These are phyloP conservation scores for Naegleria gruberi DNA, from an alignment of 208 protist species.

Conservation along the genomic window DNA sequence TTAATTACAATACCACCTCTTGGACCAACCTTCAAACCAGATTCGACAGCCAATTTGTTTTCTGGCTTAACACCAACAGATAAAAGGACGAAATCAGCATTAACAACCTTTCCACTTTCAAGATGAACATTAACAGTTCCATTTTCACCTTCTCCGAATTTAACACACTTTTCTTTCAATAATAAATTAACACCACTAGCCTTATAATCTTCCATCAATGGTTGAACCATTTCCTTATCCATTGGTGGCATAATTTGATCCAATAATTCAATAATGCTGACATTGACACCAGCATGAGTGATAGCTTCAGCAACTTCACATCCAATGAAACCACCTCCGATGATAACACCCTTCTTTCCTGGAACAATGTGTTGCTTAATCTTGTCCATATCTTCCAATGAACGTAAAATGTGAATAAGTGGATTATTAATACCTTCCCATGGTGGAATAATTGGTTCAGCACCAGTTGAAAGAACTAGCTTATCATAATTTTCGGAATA, in stretches of 20 bases:
- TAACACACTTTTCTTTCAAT: slow-evolving; percentile 31
- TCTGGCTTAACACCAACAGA: slow-evolving; percentile 47
- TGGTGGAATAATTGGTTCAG: slow-evolving; percentile 42
- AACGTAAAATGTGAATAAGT: slow-evolving; percentile 37
- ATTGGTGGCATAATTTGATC: slow-evolving; percentile 42
- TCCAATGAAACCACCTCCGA: slow-evolving; percentile 50
- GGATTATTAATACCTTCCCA: slow-evolving; percentile 37
- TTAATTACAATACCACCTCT: slow-evolving; percentile 39
- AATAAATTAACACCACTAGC: slow-evolving; percentile 34
- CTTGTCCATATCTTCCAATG: slow-evolving; percentile 36
- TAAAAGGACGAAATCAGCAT: slow-evolving; percentile 39
- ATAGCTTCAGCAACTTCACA: slow-evolving; percentile 51
- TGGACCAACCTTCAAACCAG: slow-evolving; percentile 30
- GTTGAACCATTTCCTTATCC: slow-evolving; percentile 39
- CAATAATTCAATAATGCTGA: slow-evolving; percentile 44
- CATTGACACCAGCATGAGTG: slow-evolving; percentile 21
- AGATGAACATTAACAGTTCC: not conserved
- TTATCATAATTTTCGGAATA: slow-evolving; percentile 40
- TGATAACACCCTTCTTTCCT: slow-evolving; percentile 24
- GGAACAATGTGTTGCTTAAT: slow-evolving; percentile 31
- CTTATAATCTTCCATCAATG: slow-evolving; percentile 27
- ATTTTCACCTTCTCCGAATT: not conserved
- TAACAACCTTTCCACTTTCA: not conserved
- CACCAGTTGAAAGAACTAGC: slow-evolving; percentile 44
- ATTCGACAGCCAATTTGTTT: slow-evolving; percentile 35